Conservation (phyloP, 2,329 filamentous ascomycete species). For the Ophioceras dolichostomum region DNA sequence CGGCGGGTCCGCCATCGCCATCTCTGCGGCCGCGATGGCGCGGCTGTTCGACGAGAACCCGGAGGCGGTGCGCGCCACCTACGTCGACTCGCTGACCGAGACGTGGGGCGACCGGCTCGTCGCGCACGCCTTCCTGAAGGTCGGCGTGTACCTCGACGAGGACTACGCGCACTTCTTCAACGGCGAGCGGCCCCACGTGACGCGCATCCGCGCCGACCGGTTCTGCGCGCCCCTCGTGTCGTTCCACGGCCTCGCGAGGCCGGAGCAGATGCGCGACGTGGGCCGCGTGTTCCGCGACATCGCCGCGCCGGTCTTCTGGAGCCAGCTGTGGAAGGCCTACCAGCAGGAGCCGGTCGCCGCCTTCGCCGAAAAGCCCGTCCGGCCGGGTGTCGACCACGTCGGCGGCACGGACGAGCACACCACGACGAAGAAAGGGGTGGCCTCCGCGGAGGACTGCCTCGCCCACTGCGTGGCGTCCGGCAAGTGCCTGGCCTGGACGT, state of each 20-base stretch:
- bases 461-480: not conserved
- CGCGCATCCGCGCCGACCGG: slow-evolving; percentile 34
- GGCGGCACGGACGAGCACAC: slow-evolving; percentile 31
- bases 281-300: slow-evolving; percentile 26
- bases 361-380: slow-evolving; percentile 22
- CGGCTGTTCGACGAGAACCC: slow-evolving; percentile 22
- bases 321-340: slow-evolving; percentile 36
- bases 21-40: slow-evolving; percentile 38
- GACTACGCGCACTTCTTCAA: slow-evolving; percentile 41
- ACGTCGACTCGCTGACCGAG: slow-evolving; percentile 35
- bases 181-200: slow-evolving; percentile 36
- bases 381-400: slow-evolving; percentile 32
- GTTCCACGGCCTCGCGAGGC: slow-evolving; percentile 36
- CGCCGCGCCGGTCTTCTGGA: slow-evolving; percentile 32
- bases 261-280: slow-evolving; percentile 30
- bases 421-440: slow-evolving; percentile 20
- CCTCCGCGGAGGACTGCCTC: slow-evolving; percentile 27
- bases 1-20: slow-evolving; percentile 39
- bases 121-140: slow-evolving; percentile 37
- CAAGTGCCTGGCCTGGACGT: slow-evolving; percentile 39
- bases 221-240: slow-evolving; percentile 42
- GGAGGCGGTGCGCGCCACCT: slow-evolving; percentile 23
- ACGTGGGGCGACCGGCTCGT: slow-evolving; percentile 42
- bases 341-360: slow-evolving; percentile 24
- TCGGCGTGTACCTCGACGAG: slow-evolving; percentile 44